A percentile compares a stretch with the other conserved stretches of the same genome.
phyloP scores from a whole-genome alignment of 2,329 filamentous ascomycete species.

The Penicillium polonicum region DNA sequence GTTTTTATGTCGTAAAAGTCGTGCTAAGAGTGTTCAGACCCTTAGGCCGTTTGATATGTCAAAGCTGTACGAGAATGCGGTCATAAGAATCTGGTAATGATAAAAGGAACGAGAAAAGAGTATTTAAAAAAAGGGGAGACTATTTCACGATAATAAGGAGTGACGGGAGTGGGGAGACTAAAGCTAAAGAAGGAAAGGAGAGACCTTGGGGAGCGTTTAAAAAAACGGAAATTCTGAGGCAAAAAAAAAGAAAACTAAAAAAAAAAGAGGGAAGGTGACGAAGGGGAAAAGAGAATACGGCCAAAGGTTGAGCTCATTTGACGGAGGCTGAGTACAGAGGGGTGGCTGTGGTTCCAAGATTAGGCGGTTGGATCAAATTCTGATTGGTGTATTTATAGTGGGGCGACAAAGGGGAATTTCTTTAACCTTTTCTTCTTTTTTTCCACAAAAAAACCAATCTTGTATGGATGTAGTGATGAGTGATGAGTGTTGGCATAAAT shows the following conservation, averaged over 20 bases:
- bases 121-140: constrained; percentile 13
- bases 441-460: background rate
- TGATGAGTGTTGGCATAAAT: background rate
- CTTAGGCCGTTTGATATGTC: background rate
- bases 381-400: background rate
- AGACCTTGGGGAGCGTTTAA: background rate
- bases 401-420: constrained; percentile 3
- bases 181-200: constrained; percentile 21
- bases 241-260: constrained; percentile 19
- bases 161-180: constrained; percentile 22
- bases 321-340: constrained; percentile 5
- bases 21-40: background rate
- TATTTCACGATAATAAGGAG: constrained; percentile 23
- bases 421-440: background rate
- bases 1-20: background rate
- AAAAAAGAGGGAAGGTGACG: constrained; percentile 11
- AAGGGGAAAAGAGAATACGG: constrained; percentile 4
- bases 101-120: constrained; percentile 1
- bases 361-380: background rate
- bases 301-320: constrained; percentile 2
- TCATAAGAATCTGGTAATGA: background rate
- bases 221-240: constrained; percentile 20
- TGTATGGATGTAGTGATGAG: background rate
- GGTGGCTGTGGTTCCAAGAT: constrained; percentile 4
- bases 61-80: background rate